Conservation (phyloP, 495 filamentous ascomycete species). For the Neohortaea acidophila region DNA sequence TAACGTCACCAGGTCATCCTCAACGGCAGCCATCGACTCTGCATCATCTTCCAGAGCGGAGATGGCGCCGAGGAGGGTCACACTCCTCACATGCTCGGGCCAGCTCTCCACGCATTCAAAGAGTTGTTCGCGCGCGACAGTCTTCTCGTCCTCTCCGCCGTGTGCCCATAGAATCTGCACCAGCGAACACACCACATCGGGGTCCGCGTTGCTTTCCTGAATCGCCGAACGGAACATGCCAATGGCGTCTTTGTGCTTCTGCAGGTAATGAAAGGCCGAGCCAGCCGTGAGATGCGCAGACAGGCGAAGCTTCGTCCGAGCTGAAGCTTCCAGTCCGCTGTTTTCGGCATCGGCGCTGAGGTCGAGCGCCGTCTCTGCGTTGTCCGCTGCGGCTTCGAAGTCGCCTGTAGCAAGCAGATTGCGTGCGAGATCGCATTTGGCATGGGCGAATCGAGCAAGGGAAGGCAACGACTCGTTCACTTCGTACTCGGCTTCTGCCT, state of each 20-base stretch:
- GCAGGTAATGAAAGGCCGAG: constrained; percentile 56
- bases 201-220: constrained; percentile 57
- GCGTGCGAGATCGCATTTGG: constrained; percentile 77
- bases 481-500: constrained; percentile 70
- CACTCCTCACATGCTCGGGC: constrained; percentile 59
- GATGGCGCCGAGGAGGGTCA: constrained; percentile 66
- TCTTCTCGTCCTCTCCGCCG: constrained; percentile 56
- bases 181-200: constrained; percentile 76
- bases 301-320: constrained; percentile 50
- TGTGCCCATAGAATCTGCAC: constrained; percentile 88
- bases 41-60: constrained; percentile 62
- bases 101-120: constrained; percentile 59
- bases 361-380: constrained; percentile 31
- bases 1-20: constrained; percentile 56
- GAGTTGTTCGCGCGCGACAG: constrained; percentile 62
- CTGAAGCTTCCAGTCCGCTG: constrained; percentile 35
- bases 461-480: constrained; percentile 55
- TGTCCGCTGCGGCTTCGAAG: constrained; percentile 51
- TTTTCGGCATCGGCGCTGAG: constrained; percentile 33
- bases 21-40: constrained; percentile 66
- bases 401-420: constrained; percentile 51
- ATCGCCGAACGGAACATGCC: constrained; percentile 69
- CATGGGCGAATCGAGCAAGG: constrained; percentile 60
- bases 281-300: constrained; percentile 80
- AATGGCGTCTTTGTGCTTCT: constrained; percentile 49